A percentile compares a stretch with the other conserved stretches of the same genome.
Evolutionary conservation across 2,329 filamentous ascomycete genomes (phyloP).

Genomic region (Aaosphaeria pasadenensis): DNA sequence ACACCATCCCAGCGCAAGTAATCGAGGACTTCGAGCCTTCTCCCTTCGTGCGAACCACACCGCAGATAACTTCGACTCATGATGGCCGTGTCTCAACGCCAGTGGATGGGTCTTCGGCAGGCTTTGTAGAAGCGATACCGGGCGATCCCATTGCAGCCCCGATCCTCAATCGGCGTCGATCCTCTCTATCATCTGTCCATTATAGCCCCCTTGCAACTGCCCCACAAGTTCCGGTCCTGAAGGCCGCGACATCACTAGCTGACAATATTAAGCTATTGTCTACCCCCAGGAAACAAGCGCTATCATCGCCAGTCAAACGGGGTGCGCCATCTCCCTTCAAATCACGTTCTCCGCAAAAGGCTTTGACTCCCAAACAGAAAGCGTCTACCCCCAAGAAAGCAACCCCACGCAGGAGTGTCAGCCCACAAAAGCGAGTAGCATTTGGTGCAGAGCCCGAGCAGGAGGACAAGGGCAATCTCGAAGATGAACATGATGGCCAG

Average conservation of each 20-base stretch:
- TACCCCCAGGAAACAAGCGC: constrained; percentile 47
- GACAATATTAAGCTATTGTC: constrained; percentile 48
- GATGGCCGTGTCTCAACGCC: constrained; percentile 20
- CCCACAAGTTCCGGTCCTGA: constrained; percentile 26
- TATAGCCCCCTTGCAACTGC: constrained; percentile 32
- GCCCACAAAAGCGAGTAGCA: constrained; percentile 31
- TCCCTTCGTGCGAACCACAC: constrained; percentile 28
- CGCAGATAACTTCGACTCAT: constrained; percentile 14
- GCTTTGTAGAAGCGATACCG: constrained; percentile 16
- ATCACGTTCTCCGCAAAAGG: constrained; percentile 36
- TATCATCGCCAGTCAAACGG: constrained; percentile 42
- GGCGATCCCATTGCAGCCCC: constrained; percentile 33
- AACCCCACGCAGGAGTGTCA: constrained; percentile 25
- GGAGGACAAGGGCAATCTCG: constrained; percentile 22
- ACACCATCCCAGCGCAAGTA: constrained; percentile 14
- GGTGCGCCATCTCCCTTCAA: constrained; percentile 34
- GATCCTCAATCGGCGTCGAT: constrained; percentile 32
- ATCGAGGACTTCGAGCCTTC: constrained; percentile 33
- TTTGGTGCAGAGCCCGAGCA: constrained; percentile 27
- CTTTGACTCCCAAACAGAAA: constrained; percentile 39
- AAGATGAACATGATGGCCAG: constrained; percentile 3
- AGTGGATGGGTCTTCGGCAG: constrained; percentile 10
- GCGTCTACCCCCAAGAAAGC: constrained; percentile 36
- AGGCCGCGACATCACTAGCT: constrained; percentile 32
- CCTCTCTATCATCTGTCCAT: constrained; percentile 30